Conservation (phyloP, 805 yeast species). For the Candida tibetensis region DNA sequence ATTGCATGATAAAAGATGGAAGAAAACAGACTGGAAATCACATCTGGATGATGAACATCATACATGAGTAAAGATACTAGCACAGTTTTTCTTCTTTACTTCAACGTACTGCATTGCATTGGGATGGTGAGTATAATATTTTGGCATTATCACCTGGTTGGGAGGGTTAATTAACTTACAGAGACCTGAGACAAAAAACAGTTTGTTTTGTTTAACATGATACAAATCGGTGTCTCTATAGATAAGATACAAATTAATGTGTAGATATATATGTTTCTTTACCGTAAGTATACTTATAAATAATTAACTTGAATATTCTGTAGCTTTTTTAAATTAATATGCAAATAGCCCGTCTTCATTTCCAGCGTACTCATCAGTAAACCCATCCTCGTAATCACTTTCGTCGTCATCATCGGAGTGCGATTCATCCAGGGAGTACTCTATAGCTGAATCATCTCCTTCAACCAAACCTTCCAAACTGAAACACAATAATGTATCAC, state of each 20-base stretch:
- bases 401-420: conserved; percentile 46
- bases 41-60: background rate
- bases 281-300: too few species aligned
- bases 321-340: too few species aligned
- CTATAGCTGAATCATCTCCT: conserved; percentile 29
- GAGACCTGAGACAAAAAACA: too few species aligned
- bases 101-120: background rate
- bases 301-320: too few species aligned
- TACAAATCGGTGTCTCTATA: too few species aligned
- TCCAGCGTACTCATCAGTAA: conserved; percentile 58
- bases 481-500: conserved; percentile 52
- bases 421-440: conserved; percentile 21
- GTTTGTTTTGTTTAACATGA: too few species aligned
- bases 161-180: too few species aligned
- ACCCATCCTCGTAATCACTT: conserved; percentile 39
- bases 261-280: too few species aligned
- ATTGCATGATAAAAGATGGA: conserved; percentile 6
- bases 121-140: background rate
- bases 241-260: too few species aligned
- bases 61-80: background rate
- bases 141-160: too few species aligned
- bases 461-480: conserved; percentile 41
- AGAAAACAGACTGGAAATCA: conserved; percentile 3
- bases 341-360: conserved; percentile 50
- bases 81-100: background rate